Percentiles rank a stretch among this genome's conserved stretches.
Conservation (phyloP, 257 asterid genomes). For the Eucommia ulmoides region DNA sequence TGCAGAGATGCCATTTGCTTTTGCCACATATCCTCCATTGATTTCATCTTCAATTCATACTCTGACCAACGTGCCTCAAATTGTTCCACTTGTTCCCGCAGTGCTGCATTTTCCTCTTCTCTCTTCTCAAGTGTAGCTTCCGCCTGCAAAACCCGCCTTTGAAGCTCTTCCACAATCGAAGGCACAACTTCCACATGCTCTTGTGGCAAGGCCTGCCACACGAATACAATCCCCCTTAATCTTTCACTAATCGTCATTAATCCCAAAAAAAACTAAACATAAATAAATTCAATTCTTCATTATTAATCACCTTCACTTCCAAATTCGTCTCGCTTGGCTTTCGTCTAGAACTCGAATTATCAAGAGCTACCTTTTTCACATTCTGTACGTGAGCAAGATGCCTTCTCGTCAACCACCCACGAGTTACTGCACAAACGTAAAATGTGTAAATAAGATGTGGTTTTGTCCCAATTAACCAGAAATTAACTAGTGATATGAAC, state of each 20-base stretch:
- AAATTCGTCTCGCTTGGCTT: constrained; percentile 19
- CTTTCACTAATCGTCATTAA: too few species aligned
- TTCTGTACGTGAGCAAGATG: constrained; percentile 25
- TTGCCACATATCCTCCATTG: constrained; percentile 52
- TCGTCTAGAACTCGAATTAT: constrained; percentile 5
- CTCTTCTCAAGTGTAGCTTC: constrained; percentile 34
- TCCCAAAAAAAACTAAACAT: background rate
- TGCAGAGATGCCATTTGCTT: constrained; percentile 51
- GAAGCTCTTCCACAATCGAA: constrained; percentile 41
- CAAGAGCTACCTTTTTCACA: constrained; percentile 13
- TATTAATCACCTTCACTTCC: constrained; percentile 26
- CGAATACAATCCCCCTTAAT: too few species aligned
- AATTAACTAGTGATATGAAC: background rate
- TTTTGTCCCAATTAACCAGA: background rate
- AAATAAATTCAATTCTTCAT: background rate
- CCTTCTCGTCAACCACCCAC: constrained; percentile 68
- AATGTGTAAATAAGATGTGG: too few species aligned
- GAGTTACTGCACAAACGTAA: too few species aligned
- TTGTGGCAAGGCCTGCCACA: constrained; percentile 33
- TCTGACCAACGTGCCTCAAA: constrained; percentile 40
- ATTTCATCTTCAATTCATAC: constrained; percentile 50
- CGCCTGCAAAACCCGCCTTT: constrained; percentile 26
- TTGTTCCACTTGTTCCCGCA: constrained; percentile 40
- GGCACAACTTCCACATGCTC: constrained; percentile 17
- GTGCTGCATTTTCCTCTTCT: constrained; percentile 43